A percentile compares a stretch with the other conserved stretches of the same genome.
phyloP scores from a whole-genome alignment of 2,329 filamentous ascomycete species.

The Stromatinia cepivora region DNA sequence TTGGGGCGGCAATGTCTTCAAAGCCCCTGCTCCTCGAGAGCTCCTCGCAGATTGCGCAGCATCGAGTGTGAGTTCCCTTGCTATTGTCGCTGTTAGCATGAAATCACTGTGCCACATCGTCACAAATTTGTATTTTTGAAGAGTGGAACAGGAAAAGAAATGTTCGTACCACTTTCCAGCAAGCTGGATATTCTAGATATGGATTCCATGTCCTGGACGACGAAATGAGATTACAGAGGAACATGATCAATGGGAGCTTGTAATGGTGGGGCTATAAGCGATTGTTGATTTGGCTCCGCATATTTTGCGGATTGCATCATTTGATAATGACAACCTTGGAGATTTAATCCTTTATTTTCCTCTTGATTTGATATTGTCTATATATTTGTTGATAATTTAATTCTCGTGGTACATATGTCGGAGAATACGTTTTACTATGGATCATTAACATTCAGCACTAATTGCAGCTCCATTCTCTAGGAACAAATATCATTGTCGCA shows the following conservation, averaged over 20 bases:
- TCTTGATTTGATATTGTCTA: not conserved
- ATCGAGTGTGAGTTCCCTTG: slow-evolving; percentile 95
- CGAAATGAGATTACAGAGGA: slow-evolving; percentile 28
- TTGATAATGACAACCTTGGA: slow-evolving; percentile 10
- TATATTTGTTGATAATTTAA: not conserved
- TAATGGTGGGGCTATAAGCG: slow-evolving; percentile 37
- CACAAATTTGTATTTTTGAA: not conserved
- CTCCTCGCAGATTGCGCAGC: slow-evolving; percentile 84
- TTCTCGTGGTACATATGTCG: not conserved
- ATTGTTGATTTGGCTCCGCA: slow-evolving; percentile 25
- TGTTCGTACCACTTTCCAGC: slow-evolving; percentile 80
- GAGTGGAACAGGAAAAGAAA: not conserved
- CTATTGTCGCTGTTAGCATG: slow-evolving; percentile 49
- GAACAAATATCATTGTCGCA: not conserved
- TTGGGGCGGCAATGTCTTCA: slow-evolving; percentile 68
- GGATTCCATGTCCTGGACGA: slow-evolving; percentile 77
- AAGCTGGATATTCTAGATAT: slow-evolving; percentile 91
- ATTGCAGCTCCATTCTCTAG: slow-evolving; percentile 22
- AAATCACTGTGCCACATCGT: slow-evolving; percentile 23
- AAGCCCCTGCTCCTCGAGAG: slow-evolving; percentile 52
- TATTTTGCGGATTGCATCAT: slow-evolving; percentile 21
- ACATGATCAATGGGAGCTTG: slow-evolving; percentile 30
- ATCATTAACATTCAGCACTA: slow-evolving; percentile 36
- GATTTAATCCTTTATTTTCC: not conserved
- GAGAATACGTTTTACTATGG: slow-evolving; percentile 14